Evolutionary conservation across 805 yeast species (phyloP).

Genomic region (Candida glaebosa): DNA sequence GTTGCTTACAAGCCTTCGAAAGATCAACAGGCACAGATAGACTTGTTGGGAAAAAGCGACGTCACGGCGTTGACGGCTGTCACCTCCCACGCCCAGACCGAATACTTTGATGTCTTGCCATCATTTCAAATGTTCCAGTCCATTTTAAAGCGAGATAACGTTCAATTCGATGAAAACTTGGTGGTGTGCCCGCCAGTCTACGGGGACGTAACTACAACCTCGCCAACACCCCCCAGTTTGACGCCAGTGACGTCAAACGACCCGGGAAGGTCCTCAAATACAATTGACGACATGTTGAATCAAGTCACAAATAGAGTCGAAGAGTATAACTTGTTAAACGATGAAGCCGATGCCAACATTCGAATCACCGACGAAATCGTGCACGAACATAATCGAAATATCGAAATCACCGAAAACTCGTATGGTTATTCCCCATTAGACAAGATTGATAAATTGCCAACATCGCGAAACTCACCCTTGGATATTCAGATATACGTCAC

Average conservation of each 20-base stretch:
- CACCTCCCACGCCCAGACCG: slow-evolving; percentile 29
- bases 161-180: slow-evolving; percentile 34
- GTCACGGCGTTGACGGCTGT: slow-evolving; percentile 16
- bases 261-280: slow-evolving; percentile 1
- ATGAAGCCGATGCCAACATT: slow-evolving; percentile 16
- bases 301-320: slow-evolving; percentile 10
- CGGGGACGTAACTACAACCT: slow-evolving; percentile 27
- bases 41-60: slow-evolving; percentile 13
- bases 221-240: slow-evolving; percentile 25
- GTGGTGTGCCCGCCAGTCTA: slow-evolving; percentile 34
- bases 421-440: slow-evolving; percentile 49
- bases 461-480: slow-evolving; percentile 33
- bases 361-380: slow-evolving; percentile 14
- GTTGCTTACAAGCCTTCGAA: slow-evolving; percentile 32
- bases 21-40: slow-evolving; percentile 36
- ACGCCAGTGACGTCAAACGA: slow-evolving; percentile 11
- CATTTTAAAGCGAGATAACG: slow-evolving; percentile 40
- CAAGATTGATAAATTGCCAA: slow-evolving; percentile 40
- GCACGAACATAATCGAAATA: slow-evolving; percentile 7
- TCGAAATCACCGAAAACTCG: slow-evolving; percentile 13
- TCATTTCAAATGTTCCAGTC: slow-evolving; percentile 67
- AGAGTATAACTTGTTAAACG: slow-evolving; percentile 8
- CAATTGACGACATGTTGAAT: slow-evolving; percentile 7
- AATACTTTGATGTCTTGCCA: slow-evolving; percentile 57
- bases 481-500: slow-evolving; percentile 50